Conservation (phyloP, 202 grass and related monocot species). For the Zizania palustris region DNA sequence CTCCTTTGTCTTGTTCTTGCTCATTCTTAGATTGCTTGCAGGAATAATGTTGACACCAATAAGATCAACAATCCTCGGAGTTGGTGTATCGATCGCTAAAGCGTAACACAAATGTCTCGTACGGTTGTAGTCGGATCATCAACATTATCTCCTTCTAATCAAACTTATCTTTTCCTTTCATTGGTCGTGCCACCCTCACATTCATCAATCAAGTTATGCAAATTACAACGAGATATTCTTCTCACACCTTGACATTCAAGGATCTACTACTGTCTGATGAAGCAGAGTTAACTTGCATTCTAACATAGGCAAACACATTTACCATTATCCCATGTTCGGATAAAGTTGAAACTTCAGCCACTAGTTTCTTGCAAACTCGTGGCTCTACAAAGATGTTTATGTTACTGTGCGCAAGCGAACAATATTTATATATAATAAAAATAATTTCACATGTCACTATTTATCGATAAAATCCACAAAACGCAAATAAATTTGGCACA, state of each 20-base stretch:
- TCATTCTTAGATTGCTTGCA: too few species aligned
- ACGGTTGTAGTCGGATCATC: too few species aligned
- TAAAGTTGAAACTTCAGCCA: slow-evolving; percentile 66
- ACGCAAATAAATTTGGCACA: slow-evolving; percentile 29
- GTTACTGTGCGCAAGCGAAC: slow-evolving; percentile 45
- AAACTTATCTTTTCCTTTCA: too few species aligned
- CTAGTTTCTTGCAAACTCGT: slow-evolving; percentile 71
- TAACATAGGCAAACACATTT: slow-evolving; percentile 30
- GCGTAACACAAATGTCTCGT: too few species aligned
- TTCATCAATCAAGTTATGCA: neutral
- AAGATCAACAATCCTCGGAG: too few species aligned
- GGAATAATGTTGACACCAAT: too few species aligned
- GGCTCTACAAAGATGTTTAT: slow-evolving; percentile 89
- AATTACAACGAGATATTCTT: neutral
- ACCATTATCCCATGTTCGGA: slow-evolving; percentile 88
- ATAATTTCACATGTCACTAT: neutral
- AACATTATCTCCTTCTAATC: too few species aligned
- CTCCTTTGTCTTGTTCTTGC: too few species aligned
- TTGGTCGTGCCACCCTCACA: too few species aligned
- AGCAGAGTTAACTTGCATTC: slow-evolving; percentile 12
- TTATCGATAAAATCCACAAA: slow-evolving; percentile 2
- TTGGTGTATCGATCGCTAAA: too few species aligned
- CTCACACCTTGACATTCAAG: slow-evolving; percentile 1
- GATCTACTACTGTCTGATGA: neutral
- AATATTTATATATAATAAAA: slow-evolving; percentile 14